Evolutionary conservation across 306 rosid genomes (phyloP), one percentile per base, ranked within the genome.

Genomic region (Vigna unguiculata): DNA sequence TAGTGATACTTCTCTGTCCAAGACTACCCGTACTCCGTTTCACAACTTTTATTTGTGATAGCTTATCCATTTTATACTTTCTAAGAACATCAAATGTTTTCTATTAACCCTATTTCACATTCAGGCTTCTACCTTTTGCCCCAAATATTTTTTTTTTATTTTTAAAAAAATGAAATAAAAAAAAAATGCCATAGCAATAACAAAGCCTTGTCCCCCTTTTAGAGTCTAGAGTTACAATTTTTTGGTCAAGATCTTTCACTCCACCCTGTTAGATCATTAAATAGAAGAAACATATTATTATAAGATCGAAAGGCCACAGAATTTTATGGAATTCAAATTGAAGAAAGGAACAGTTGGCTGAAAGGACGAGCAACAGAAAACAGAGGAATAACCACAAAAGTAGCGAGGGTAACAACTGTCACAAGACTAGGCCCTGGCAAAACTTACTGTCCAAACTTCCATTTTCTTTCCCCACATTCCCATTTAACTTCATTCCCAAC

Each of bases 131-230:
- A 58, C 14, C 69, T 34, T 64, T 25, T 12, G 55, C 16, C 67
- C 54, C 9, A 66, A 41, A 32, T n/a, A 20, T 49, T 61, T 1
- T 16, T 10, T 12, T 22, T 54, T 54, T 57, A 12, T 22, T 24
- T 57, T 4, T 38, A 28, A 53, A 41, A 52, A 0, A n/a, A 64
- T 1, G 51, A 21, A 7, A 62, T 40, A 64, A 76, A 64, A 64
- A 76, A 64, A 10, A 40, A 36, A 48, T 0, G 10, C 64, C 36
- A 70, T 32, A 13, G 51, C 22, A 28, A 16, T 17, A 15, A 28
- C n/a, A 43, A 69, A 71, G 24, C 1, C 65, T 75, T 13, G 36
- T 48, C 59, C 71, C 59, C 61, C 58, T 48, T 14, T 47, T 51
- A 40, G 32, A n/a, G 61, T 51, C 61, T 51, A 51, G 30, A 30